phyloP scores from a whole-genome alignment of 306 rosid species.

The Fagus sylvatica region DNA sequence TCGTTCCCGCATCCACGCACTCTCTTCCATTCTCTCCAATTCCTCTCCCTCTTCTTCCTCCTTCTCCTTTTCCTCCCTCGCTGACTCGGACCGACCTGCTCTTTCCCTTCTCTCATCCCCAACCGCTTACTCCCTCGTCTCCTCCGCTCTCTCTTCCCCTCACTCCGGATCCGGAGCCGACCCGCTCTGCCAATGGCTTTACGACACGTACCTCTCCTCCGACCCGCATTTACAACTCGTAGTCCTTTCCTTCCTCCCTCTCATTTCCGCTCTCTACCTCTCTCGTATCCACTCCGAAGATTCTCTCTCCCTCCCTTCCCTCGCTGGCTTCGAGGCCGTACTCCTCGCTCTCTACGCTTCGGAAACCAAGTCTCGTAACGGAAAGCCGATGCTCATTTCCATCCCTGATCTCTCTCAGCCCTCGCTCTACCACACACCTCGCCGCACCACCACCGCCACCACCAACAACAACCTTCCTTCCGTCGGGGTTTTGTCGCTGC shows the following conservation, averaged over 20 bases:
- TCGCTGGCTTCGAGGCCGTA: conserved; percentile 92
- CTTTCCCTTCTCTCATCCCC: conserved; percentile 88
- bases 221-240: conserved; percentile 90
- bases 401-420: conserved; percentile 92
- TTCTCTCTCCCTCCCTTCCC: conserved; percentile 57
- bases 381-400: conserved; percentile 72
- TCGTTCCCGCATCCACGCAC: conserved; percentile 85
- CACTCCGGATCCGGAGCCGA: conserved; percentile 75
- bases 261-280: conserved; percentile 78
- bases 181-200: conserved; percentile 97
- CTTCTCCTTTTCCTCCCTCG: conserved; percentile 59
- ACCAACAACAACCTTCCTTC: conserved; percentile 41
- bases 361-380: conserved; percentile 73
- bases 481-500: conserved; percentile 64
- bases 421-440: conserved; percentile 76
- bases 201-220: conserved; percentile 84
- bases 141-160: conserved; percentile 47
- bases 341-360: conserved; percentile 84
- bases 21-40: conserved; percentile 50
- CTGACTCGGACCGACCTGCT: conserved; percentile 96
- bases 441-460: neutral
- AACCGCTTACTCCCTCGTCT: conserved; percentile 56
- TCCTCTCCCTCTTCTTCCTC: conserved; percentile 27
- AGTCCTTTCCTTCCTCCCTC: conserved; percentile 86
- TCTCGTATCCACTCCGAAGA: conserved; percentile 69